Percentiles rank a stretch among this genome's conserved stretches.
Conservation (phyloP, 169 alveolate genomes). For the Cyclospora cayetanensis region DNA sequence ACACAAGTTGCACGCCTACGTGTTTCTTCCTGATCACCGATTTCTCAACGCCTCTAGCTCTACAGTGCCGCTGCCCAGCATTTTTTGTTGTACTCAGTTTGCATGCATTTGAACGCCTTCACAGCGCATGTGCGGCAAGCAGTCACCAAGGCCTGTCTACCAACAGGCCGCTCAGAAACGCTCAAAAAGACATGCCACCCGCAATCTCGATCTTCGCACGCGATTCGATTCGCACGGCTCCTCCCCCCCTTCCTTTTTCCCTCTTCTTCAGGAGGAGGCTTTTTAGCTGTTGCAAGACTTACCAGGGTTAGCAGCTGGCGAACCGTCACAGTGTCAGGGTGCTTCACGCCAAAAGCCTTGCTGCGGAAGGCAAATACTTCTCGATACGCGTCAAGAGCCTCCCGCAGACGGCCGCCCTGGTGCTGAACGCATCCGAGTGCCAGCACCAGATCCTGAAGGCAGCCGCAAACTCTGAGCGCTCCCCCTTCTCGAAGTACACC, state of each 20-base stretch:
- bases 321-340: background rate
- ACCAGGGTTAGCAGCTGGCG: background rate
- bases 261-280: background rate
- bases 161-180: too few species aligned
- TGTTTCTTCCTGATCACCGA: background rate
- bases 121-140: too few species aligned
- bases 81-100: too few species aligned
- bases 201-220: too few species aligned
- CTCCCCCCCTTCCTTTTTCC: background rate
- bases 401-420: conserved; percentile 76
- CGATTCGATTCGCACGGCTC: too few species aligned
- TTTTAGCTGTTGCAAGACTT: background rate
- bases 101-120: too few species aligned
- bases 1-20: background rate
- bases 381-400: conserved; percentile 75
- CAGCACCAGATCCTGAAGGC: conserved; percentile 66
- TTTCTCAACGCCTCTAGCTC: background rate
- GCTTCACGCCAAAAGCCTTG: background rate
- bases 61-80: background rate
- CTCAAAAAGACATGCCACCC: too few species aligned
- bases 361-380: conserved; percentile 70
- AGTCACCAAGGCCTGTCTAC: too few species aligned
- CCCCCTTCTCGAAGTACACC: too few species aligned
- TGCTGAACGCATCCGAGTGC: conserved; percentile 78
- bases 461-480: conserved; percentile 14